These are phyloP conservation scores for Gyrodon lividus DNA, from an alignment of 768 basidiomycete species.

Conservation along the genomic window DNA sequence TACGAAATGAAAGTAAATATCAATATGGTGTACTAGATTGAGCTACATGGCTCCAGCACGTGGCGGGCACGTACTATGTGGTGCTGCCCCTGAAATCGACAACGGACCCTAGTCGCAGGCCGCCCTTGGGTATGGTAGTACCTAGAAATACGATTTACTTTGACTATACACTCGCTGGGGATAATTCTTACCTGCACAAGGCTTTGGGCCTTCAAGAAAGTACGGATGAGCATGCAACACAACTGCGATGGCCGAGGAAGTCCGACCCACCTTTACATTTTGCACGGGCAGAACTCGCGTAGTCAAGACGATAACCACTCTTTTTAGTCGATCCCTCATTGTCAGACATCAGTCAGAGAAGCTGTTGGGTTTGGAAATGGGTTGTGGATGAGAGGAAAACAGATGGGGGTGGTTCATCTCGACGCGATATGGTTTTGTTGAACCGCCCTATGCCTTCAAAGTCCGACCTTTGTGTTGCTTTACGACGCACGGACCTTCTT, in stretches of 20 bases:
- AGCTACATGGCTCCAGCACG: background rate
- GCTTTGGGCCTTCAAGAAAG: constrained; percentile 62
- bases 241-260: constrained; percentile 11
- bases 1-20: constrained; percentile 23
- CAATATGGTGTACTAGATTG: background rate
- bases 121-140: constrained; percentile 69
- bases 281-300: constrained; percentile 62
- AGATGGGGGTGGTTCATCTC: constrained; percentile 37
- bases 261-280: constrained; percentile 72
- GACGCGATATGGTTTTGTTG: constrained; percentile 40
- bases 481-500: constrained; percentile 37
- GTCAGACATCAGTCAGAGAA: constrained; percentile 32
- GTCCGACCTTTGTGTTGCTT: constrained; percentile 34
- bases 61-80: constrained; percentile 49
- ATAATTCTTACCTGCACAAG: constrained; percentile 57
- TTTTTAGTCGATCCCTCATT: constrained; percentile 35
- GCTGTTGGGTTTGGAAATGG: constrained; percentile 15
- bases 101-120: constrained; percentile 68
- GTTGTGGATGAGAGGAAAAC: constrained; percentile 30
- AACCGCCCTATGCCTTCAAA: constrained; percentile 38
- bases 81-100: constrained; percentile 73
- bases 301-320: constrained; percentile 74
- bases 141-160: constrained; percentile 41
- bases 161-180: background rate
- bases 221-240: constrained; percentile 17